Base-by-base conservation (phyloP, 306 rosid genomes). In the Spatholobus suberectus region DNA sequence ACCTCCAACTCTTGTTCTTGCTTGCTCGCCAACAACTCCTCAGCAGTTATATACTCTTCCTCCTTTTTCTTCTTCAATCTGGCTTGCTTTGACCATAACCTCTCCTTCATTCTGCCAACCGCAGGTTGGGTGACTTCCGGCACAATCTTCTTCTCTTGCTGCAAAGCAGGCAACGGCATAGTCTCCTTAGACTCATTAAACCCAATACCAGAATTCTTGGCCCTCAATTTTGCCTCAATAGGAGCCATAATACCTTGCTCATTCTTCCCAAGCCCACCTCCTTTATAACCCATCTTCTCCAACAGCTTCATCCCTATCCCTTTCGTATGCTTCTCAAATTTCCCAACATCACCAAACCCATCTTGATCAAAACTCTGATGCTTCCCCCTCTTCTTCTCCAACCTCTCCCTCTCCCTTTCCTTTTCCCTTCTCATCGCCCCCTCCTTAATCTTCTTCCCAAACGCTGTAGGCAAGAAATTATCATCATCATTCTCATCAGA, bases 261-360 rank as follows among this genome's bases (percentile, higher is more conserved):
- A 66, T 94, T 92, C 89, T 84, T 92, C 35, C 99, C 99, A 74
- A 96, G 98, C 40, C 98, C 99, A 8, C 97, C 99, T 62, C 99
- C 98, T 88, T 82, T 91, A 84, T 96, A 96, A 10, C 99, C 99
- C 99, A 96, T 96, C 67, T 89, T 94, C 88, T 87, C 90, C 81
- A 94, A 86, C 79, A 96, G 75, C 89, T 88, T 92, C 92, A 90
- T 44, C 32, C 98, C 98, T 44, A 96, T 93, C 3, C 98, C 98
- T 83, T 93, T 93, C 0, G 98, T 93, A 78, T 93, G 91, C 79
- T 90, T 88, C 94, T 95, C 98, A 18, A 95, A 95, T 20, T 32
- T 84, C 63, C 97, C 98, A 37, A 88, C 90, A 81, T 73, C 82
- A 17, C 67, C 82, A 55, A 17, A 37, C 47, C 83, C 86, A 18